These are phyloP conservation scores for Fusarium concolor DNA, from an alignment of 2,329 filamentous ascomycete species.

Conservation along the genomic window DNA sequence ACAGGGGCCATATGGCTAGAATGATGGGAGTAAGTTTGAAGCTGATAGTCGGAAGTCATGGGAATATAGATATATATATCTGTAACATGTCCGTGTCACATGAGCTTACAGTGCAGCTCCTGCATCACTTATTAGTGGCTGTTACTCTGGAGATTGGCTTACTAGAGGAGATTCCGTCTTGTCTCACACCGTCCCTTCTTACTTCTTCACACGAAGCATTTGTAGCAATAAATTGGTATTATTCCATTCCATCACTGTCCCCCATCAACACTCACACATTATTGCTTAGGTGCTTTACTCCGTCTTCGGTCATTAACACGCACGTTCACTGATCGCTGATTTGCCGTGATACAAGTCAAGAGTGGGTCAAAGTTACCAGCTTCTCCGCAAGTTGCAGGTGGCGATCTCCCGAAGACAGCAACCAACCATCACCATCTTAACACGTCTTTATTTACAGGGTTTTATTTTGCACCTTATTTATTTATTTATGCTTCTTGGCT, in stretches of 20 bases:
- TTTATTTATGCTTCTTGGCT: neutral
- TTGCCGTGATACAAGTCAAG: slow-evolving; percentile 33
- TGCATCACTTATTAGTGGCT: slow-evolving; percentile 9
- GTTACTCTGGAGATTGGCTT: slow-evolving; percentile 10
- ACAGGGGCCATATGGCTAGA: too few species aligned
- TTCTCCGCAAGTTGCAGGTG: slow-evolving; percentile 36
- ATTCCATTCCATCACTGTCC: neutral
- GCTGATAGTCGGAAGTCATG: too few species aligned
- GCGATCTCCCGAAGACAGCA: slow-evolving; percentile 27
- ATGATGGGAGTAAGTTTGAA: too few species aligned
- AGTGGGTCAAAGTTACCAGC: slow-evolving; percentile 25
- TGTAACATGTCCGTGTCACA: slow-evolving; percentile 3
- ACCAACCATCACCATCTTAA: slow-evolving; percentile 2
- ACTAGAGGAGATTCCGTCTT: neutral
- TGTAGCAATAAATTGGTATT: neutral
- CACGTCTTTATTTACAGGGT: neutral
- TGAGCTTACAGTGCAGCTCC: neutral
- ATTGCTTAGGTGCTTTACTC: neutral
- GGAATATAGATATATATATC: too few species aligned
- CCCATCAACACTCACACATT: too few species aligned
- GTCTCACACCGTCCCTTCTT: neutral
- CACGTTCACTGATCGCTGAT: slow-evolving; percentile 37
- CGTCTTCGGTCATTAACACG: slow-evolving; percentile 19
- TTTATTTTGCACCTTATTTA: neutral
- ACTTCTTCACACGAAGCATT: neutral